These are phyloP conservation scores for Trichaptum fuscoviolaceum DNA, from an alignment of 768 basidiomycete species.

Conservation along the genomic window DNA sequence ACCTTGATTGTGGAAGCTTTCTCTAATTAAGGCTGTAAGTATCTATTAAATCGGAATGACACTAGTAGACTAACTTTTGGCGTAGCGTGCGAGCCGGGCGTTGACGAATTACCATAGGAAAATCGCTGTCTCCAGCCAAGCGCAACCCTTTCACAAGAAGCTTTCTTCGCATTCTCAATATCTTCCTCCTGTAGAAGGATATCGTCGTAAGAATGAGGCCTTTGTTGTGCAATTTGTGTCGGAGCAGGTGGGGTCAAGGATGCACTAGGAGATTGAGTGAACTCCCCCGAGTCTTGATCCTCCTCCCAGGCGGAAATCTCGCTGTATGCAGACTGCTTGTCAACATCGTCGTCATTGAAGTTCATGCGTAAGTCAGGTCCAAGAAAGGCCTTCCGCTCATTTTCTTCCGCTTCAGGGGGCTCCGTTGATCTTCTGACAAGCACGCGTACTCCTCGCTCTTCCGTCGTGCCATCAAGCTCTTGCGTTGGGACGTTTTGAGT, in stretches of 20 bases:
- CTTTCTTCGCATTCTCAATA: background rate
- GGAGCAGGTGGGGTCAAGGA: background rate
- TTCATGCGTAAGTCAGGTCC: background rate
- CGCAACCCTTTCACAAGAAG: background rate
- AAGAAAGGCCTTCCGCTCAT: background rate
- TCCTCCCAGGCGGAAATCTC: conserved; percentile 1
- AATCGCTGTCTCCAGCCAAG: background rate
- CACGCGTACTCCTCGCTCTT: background rate
- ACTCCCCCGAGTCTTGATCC: background rate
- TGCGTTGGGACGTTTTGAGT: background rate
- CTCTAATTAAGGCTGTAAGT: background rate
- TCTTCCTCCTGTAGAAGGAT: background rate
- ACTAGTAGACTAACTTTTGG: background rate
- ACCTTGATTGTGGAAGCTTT: background rate
- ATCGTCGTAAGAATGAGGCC: background rate
- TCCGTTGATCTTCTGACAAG: background rate
- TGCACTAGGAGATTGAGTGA: background rate
- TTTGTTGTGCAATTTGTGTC: background rate
- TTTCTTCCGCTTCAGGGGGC: background rate
- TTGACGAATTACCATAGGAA: background rate
- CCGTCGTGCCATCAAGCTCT: background rate
- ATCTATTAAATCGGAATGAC: background rate
- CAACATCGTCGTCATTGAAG: background rate
- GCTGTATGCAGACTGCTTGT: background rate
- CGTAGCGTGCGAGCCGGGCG: background rate